Base-by-base conservation (phyloP, 192 early-diverging fungal species). In the Coemansia asiatica region DNA sequence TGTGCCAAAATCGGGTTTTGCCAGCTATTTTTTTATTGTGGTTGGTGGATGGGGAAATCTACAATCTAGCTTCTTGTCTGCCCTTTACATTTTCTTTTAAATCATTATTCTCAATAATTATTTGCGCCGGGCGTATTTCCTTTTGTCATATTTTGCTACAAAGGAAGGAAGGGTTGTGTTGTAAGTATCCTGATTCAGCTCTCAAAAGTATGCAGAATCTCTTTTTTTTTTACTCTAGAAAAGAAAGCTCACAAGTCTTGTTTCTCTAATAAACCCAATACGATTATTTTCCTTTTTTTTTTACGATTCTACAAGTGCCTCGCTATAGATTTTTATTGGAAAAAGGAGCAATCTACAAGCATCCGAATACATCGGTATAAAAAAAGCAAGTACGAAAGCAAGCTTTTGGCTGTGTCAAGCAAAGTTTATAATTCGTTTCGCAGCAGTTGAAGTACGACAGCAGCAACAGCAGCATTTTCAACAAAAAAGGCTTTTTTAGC, bases 101-200 rank as follows among this genome's bases (percentile, higher is more conserved):
- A 15, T 48, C 47, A 8, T 48, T 48, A 51, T 51, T 25, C 25
- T 23, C 6, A 13, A 51, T 51, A 25, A 25, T 51, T 26, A 51
- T 25, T 51, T 51, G 50, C 50, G 50, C 50, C 19, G 50, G 50
- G 50, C 50, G 50, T 51, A 25, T 23, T 23, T 51, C 50, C 50
- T 51, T 51, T 51, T 51, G 25, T 51, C 25, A 9, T 51, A 25
- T 12, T 51, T 26, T 22, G 15, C 22, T 22, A 26, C 25, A 51
- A 51, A 51, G 50, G 50, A 51, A 22, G 12, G 50, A 51, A 44
- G 40, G 40, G 40, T 44, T 44, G 40, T 44, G 50, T 51, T 51
- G 50, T 51, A 51, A 51, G 50, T 51, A 12, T 26, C 50, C 23
- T 13, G 40, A 44, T 44, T 44, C 40, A 12, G 21, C 50, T 25